Evolutionary conservation across 1,284 basidiomycete species (phyloP).

Genomic region (Pseudozyma thailandica): DNA sequence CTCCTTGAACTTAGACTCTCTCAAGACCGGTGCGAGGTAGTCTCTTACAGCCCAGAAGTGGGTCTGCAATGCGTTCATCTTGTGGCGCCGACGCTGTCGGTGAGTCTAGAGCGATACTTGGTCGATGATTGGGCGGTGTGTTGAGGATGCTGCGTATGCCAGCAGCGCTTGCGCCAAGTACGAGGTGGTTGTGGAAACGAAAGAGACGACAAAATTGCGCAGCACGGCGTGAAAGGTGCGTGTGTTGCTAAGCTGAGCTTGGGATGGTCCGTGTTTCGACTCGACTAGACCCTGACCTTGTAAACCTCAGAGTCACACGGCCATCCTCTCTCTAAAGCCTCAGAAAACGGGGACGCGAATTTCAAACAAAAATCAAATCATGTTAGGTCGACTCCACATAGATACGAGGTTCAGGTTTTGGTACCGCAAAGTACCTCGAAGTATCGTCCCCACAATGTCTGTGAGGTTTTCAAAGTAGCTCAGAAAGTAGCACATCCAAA

Average conservation of each 20-base stretch:
- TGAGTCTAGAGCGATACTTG: background rate
- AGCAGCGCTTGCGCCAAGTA: too few relatives aligned
- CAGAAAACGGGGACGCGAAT: too few relatives aligned
- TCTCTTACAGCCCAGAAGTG: conserved; percentile 96
- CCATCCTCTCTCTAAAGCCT: too few relatives aligned
- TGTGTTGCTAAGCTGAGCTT: background rate
- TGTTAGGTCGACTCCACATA: too few relatives aligned
- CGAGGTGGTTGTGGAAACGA: background rate
- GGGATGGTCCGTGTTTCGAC: conserved; percentile 16
- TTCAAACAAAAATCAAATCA: too few relatives aligned
- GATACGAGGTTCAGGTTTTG: too few relatives aligned
- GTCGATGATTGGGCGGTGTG: background rate
- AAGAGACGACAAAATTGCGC: background rate
- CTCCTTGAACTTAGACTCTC: conserved; percentile 99
- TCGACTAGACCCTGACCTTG: conserved; percentile 12
- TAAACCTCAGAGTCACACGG: too few relatives aligned
- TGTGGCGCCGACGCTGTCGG: background rate
- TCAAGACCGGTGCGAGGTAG: conserved; percentile 93
- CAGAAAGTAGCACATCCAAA: too few relatives aligned
- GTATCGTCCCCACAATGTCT: too few relatives aligned
- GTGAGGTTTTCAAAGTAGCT: too few relatives aligned
- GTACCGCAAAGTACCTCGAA: too few relatives aligned
- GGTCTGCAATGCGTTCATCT: conserved; percentile 69
- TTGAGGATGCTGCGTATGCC: too few relatives aligned
- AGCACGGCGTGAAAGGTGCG: background rate